Evolutionary conservation across 2,329 filamentous ascomycete genomes (phyloP), one percentile per base, ranked within the genome.

Genomic region (Gremmenia infestans): DNA sequence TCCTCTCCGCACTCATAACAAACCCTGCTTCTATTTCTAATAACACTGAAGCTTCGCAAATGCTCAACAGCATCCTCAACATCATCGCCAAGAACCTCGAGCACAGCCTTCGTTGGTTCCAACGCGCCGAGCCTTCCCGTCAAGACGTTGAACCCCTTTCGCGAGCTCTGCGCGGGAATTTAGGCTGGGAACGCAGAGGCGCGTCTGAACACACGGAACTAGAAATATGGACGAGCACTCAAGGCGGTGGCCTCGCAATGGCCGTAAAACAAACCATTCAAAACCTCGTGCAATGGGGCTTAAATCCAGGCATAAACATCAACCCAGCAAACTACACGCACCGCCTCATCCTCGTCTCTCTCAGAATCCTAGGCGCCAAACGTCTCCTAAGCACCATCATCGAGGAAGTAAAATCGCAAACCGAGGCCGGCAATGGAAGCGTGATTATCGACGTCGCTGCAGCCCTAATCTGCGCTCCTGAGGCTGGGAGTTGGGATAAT

Each of bases 261-360:
- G 77, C 80, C 0, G 67, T 92, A 37, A 81, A 82, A 43, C 78
- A 82, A 53, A 84, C 81, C 0, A 74, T 90, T 1, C 80, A 84
- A 53, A 77, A 75, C 1, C 78, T 92, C 4, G 77, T 86, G 2
- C 78, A 83, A 49, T 93, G 89, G 89, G 82, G 79, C 35, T 72
- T 83, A 40, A 78, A 84, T 50, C 78, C 81, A 0, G 73, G 73
- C 4, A 70, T 79, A 37, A 82, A 79, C 55, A 73, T 74, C 35
- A 81, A 81, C 73, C 81, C 82, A 1, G 78, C 87, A 0, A 78
- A 80, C 11, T 93, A 92, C 68, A 89, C 86, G 0, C 87, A 91
- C 67, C 82, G 86, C 4, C 85, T 88, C 60, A 73, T 91, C 2
- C 78, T 89, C 8, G 77, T 80, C 0, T 82, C 80, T 0, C 70